Evolutionary conservation across 257 asterid species (phyloP), one percentile per base, ranked within the genome.

Genomic region (Orobanche coerulescens): DNA sequence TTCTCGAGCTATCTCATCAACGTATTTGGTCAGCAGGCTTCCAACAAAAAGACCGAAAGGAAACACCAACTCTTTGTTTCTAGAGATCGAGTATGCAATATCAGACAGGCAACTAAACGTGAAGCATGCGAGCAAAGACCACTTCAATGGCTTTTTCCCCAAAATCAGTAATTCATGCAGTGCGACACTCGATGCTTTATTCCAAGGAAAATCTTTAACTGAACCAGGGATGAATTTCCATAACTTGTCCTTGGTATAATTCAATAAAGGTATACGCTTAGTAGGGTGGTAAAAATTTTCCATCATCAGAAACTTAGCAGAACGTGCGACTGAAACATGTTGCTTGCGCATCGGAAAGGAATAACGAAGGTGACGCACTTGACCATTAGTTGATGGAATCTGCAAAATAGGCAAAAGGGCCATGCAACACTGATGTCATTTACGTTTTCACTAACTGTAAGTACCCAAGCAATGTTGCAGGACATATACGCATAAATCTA

Each of bases 31-130:
- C 40, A 75, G 37, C 52, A 70, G 4, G 44, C 79, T 67, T 31
- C 95, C 93, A 60, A 54, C 50, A 61, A 76, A 76, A 51, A 87
- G 86, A 46, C 94, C 88, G 5, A 80, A 61, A 5, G 94, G 86
- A 42, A 87, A 74, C 47, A 78, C 39, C 65, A 87, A 62, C 70
- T 84, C 94, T 72, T 72, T 84, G 80, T 82, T 80, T 67, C 70
- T 77, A 33, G 83, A 67, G 58, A 87, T 61, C 13, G 87, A 66
- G 71, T 63, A 69, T 2, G 79, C 13, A 58, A 77, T 26, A 62
- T 87, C 88, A 26, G 81, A 76, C 6, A 76, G 23, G 50, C 62
- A 80, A 61, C 81, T 70, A 33, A 73, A 55, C 31, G 68, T 64
- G 12, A 80, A 71, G 11, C 30, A 60, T 24, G 78, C 86, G 69